Evolutionary conservation across 495 filamentous ascomycete species (phyloP).

Genomic region (Oidiodendron maius): DNA sequence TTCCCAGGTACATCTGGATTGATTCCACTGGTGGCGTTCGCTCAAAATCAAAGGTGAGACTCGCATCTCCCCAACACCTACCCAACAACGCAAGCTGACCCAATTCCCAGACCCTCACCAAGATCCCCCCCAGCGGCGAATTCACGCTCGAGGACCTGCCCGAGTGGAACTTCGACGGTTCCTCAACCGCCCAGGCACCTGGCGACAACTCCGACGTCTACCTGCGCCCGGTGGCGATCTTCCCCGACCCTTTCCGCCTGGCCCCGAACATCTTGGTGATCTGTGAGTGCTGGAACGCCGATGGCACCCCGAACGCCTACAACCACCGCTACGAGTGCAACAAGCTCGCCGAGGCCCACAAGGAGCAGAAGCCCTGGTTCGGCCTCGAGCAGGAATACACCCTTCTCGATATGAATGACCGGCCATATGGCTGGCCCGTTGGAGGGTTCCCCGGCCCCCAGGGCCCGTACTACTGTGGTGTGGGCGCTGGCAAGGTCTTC

Average conservation of each 20-base stretch:
- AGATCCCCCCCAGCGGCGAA: slow-evolving; percentile 42
- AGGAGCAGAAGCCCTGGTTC: slow-evolving; percentile 86
- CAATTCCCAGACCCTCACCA: slow-evolving; percentile 64
- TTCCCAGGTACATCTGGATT: slow-evolving; percentile 89
- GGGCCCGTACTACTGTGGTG: slow-evolving; percentile 99
- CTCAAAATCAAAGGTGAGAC: slow-evolving; percentile 85
- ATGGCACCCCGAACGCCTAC: slow-evolving; percentile 97
- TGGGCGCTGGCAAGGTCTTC: slow-evolving; percentile 94
- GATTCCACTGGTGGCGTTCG: slow-evolving; percentile 71
- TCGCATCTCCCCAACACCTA: slow-evolving; percentile 5
- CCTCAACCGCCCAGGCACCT: slow-evolving; percentile 88
- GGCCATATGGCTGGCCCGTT: slow-evolving; percentile 93
- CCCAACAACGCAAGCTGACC: background rate
- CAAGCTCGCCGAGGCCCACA: slow-evolving; percentile 84
- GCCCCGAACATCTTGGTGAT: slow-evolving; percentile 85
- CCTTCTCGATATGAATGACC: slow-evolving; percentile 77
- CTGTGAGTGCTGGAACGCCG: slow-evolving; percentile 90
- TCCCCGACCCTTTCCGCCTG: slow-evolving; percentile 87
- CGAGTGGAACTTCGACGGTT: slow-evolving; percentile 99
- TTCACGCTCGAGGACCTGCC: slow-evolving; percentile 73
- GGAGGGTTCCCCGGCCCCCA: slow-evolving; percentile 95
- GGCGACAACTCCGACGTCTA: slow-evolving; percentile 98
- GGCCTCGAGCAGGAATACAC: slow-evolving; percentile 98
- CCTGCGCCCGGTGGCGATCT: slow-evolving; percentile 85
- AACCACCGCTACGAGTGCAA: slow-evolving; percentile 90